Percentiles rank a stretch among this genome's conserved stretches.
These are phyloP conservation scores for Centaurea solstitialis DNA, from an alignment of 129 eudicot genomes.

Conservation along the genomic window DNA sequence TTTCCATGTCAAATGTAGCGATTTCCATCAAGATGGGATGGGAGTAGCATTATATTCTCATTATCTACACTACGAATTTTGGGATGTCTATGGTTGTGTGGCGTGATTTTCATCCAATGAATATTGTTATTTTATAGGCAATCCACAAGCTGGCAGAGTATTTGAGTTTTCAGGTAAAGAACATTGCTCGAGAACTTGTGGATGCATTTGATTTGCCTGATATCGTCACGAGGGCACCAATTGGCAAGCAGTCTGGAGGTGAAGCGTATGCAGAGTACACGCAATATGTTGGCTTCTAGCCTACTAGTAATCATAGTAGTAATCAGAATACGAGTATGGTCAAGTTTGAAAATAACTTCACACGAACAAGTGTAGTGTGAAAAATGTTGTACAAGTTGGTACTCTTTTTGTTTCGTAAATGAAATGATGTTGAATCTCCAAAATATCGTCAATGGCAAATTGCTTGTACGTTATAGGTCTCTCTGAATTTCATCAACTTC, in stretches of 20 bases:
- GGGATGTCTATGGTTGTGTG: not conserved
- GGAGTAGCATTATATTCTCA: not conserved
- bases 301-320: not conserved
- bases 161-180: constrained; percentile 87
- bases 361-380: not conserved
- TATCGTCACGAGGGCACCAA: constrained; percentile 84
- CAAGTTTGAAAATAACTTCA: constrained; percentile 9
- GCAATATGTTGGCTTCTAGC: constrained; percentile 69
- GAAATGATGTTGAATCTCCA: not conserved
- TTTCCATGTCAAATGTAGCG: not conserved
- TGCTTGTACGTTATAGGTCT: not conserved
- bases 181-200: constrained; percentile 83
- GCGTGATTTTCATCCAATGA: not conserved
- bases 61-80: too few species aligned
- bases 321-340: not conserved
- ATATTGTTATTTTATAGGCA: constrained; percentile 50
- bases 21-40: not conserved
- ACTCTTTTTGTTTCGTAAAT: not conserved
- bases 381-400: constrained; percentile 16
- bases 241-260: constrained; percentile 65
- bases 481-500: not conserved
- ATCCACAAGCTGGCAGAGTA: constrained; percentile 89
- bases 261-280: constrained; percentile 87
- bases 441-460: constrained; percentile 10
- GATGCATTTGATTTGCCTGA: constrained; percentile 96